Conservation (phyloP, 164 flowering plant genomes). For the Piper longum region DNA sequence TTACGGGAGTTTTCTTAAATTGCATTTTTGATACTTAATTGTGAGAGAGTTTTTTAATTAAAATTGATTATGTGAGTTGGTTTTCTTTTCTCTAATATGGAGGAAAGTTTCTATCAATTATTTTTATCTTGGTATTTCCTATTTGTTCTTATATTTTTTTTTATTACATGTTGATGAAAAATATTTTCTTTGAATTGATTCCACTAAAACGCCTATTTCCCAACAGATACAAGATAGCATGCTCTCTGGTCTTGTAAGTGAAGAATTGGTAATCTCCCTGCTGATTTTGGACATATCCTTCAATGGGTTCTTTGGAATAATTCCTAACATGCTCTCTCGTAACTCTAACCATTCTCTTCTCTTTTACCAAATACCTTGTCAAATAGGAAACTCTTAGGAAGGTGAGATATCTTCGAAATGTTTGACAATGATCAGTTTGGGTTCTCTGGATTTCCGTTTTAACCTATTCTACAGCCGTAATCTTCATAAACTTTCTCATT, state of each 20-base stretch:
- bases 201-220: too few species aligned
- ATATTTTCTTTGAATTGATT: too few species aligned
- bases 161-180: too few species aligned
- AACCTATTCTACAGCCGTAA: conserved; percentile 10
- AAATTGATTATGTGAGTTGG: too few species aligned
- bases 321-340: conserved; percentile 52
- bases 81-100: too few species aligned
- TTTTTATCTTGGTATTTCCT: too few species aligned
- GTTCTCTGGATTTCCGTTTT: conserved; percentile 11
- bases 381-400: conserved; percentile 23
- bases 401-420: conserved; percentile 21
- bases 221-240: conserved; percentile 39
- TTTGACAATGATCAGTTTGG: too few species aligned
- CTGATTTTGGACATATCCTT: conserved; percentile 23
- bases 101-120: too few species aligned
- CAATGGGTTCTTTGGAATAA: conserved; percentile 36
- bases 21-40: too few species aligned
- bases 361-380: conserved; percentile 39
- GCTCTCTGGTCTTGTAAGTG: conserved; percentile 47
- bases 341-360: conserved; percentile 56
- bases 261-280: conserved; percentile 58
- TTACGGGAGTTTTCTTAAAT: too few species aligned
- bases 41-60: too few species aligned
- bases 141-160: too few species aligned
- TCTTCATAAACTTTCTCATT: conserved; percentile 10